Evolutionary conservation across 495 filamentous ascomycete species (phyloP).

Genomic region (Penicillium waksmanii): DNA sequence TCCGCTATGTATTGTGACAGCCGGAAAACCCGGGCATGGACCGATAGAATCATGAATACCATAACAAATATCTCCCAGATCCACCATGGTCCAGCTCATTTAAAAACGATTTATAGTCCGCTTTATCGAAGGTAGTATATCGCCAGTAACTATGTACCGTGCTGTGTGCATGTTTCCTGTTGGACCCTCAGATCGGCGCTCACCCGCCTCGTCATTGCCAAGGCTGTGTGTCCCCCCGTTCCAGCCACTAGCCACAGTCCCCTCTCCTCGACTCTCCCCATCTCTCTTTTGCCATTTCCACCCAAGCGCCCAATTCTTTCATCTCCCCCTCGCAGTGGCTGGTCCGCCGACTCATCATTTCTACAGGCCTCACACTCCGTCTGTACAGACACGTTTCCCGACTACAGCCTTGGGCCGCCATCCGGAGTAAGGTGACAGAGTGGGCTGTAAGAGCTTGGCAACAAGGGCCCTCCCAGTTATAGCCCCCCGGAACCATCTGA

Average conservation of each 20-base stretch:
- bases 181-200: conserved; percentile 5
- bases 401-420: conserved; percentile 25
- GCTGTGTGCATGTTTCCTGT: background rate
- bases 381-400: conserved; percentile 14
- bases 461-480: conserved; percentile 12
- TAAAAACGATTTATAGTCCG: no score
- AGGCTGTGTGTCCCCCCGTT: conserved; percentile 30
- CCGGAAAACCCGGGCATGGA: no score
- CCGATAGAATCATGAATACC: no score
- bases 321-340: conserved; percentile 8
- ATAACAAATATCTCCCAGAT: no score
- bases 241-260: conserved; percentile 39
- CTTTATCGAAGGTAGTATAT: background rate
- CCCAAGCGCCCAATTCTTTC: conserved; percentile 7
- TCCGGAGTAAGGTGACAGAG: conserved; percentile 15
- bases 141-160: background rate
- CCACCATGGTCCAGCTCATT: no score
- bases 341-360: conserved; percentile 11
- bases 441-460: conserved; percentile 32
- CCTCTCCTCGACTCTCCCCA: conserved; percentile 24
- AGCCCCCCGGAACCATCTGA: conserved; percentile 13
- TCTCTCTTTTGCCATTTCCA: conserved; percentile 3
- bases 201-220: conserved; percentile 39
- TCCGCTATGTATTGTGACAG: no score
- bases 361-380: conserved; percentile 11